These are phyloP conservation scores for Inga leiocalycina DNA, from an alignment of 306 rosid genomes.

Conservation along the genomic window DNA sequence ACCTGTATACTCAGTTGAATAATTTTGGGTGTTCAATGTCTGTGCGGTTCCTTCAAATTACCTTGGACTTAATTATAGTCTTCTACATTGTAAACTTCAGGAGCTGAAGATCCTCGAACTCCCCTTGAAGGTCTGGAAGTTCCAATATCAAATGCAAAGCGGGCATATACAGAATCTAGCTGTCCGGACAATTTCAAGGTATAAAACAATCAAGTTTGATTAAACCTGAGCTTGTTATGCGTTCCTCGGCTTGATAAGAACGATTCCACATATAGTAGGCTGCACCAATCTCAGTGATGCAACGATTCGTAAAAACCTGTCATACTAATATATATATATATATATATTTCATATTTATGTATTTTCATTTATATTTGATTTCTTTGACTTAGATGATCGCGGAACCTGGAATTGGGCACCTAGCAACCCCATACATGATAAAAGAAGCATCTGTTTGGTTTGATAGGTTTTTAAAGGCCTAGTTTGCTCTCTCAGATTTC, in stretches of 20 bases:
- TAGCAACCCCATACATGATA: conserved; percentile 60
- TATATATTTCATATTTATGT: no score
- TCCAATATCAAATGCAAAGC: conserved; percentile 41
- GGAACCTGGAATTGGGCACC: conserved; percentile 62
- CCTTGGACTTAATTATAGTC: conserved; percentile 7
- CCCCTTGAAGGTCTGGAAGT: conserved; percentile 63
- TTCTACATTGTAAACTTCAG: conserved; percentile 45
- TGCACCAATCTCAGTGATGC: conserved; percentile 4
- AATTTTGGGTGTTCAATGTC: conserved; percentile 12
- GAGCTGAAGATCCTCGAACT: conserved; percentile 85
- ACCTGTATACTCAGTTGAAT: conserved; percentile 10
- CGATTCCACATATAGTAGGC: background rate
- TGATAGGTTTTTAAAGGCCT: conserved; percentile 56
- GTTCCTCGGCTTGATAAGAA: conserved; percentile 23
- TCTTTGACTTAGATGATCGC: conserved; percentile 53
- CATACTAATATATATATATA: background rate
- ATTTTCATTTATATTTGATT: conserved; percentile 17
- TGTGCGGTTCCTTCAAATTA: conserved; percentile 20
- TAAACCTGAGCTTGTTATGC: background rate
- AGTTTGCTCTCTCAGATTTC: conserved; percentile 1
- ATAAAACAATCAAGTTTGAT: conserved; percentile 24
- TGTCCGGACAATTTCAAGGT: conserved; percentile 67
- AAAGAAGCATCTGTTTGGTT: conserved; percentile 83
- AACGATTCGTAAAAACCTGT: background rate
- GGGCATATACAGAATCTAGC: conserved; percentile 50